Evolutionary conservation across 2,329 filamentous ascomycete genomes (phyloP).

Genomic region (Xylariales sp.): DNA sequence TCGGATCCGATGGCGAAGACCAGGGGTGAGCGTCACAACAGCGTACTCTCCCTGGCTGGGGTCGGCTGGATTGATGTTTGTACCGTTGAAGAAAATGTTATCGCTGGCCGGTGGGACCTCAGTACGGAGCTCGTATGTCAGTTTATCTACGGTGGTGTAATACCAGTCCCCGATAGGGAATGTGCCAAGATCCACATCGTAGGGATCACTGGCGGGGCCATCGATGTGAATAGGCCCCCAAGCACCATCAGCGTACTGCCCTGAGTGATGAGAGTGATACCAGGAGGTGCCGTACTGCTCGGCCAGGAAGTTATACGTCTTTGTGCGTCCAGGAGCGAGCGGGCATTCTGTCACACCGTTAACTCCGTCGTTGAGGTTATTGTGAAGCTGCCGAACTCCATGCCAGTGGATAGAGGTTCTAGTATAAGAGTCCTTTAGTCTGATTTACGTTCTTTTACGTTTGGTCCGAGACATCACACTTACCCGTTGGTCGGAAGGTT

Average conservation of each 20-base stretch:
- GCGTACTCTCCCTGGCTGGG: slow-evolving; percentile 25
- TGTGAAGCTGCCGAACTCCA: slow-evolving; percentile 1
- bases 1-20: slow-evolving; percentile 44
- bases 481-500: slow-evolving; percentile 44
- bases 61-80: slow-evolving; percentile 22
- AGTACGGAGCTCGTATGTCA: slow-evolving; percentile 11
- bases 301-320: slow-evolving; percentile 17
- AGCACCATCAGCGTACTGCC: slow-evolving; percentile 42
- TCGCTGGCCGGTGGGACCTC: slow-evolving; percentile 23
- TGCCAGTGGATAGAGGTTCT: slow-evolving; percentile 5
- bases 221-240: slow-evolving; percentile 42
- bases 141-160: slow-evolving; percentile 26
- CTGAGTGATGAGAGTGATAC: slow-evolving; percentile 41
- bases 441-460: background rate
- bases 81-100: slow-evolving; percentile 41
- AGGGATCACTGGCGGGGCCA: slow-evolving; percentile 31
- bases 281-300: slow-evolving; percentile 20
- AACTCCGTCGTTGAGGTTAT: slow-evolving; percentile 27
- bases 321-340: slow-evolving; percentile 13
- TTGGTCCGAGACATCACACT: slow-evolving; percentile 39
- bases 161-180: slow-evolving; percentile 50
- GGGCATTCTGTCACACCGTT: slow-evolving; percentile 32
- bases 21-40: slow-evolving; percentile 31
- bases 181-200: slow-evolving; percentile 49
- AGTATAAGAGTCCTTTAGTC: background rate